Base-by-base conservation (phyloP, 768 basidiomycete genomes). In the Lentinula raphanica region DNA sequence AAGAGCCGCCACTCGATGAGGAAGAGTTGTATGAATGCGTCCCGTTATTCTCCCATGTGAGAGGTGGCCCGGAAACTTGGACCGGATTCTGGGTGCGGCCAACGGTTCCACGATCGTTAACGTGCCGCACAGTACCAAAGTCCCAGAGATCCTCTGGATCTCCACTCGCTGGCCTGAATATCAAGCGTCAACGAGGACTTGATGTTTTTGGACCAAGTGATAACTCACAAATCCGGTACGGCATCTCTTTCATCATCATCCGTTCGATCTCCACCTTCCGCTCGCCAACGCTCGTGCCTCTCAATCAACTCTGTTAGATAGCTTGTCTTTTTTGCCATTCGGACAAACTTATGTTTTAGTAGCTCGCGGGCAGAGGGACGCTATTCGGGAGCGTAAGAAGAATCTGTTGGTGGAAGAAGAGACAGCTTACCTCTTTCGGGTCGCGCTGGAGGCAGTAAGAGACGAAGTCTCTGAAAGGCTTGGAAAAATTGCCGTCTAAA, bases 281-380 rank as follows among this genome's bases (percentile, higher is more conserved):
- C 85, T 71, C 82, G 92, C 94, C 94, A 99, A 59, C 92, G 81
- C 66, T 98, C 94, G 60, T 92, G 89, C 29, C 94, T 81, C 61
- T 98, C 96, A 61, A 98, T 97, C 39, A 99, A 78, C 69, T 99
- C 97, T 0, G 94, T 96, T 60, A 99, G 76, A 67, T 97, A 98
- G 66, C 72, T 91, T 8, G 94, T 88, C 77, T 97, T 97, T 77
- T 93, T 94, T 19, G 96, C 96, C 81, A 90, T 87, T 60, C 90
- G 83, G 62, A 98, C 85, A 69, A 97, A 99, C 67, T 95, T 96
- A 72, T 99, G 97, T 67, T 93, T 96, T 59, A 99, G 77, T 48
- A 99, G 81, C 59, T 99, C 96, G 58, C 87, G 86, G n/a, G 97
- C 97, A 19, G 92, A 79, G 25, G 97, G 97, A 31, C 97, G 90